phyloP scores from a whole-genome alignment of 805 yeast genomes.

The Teunomyces cretensis region DNA sequence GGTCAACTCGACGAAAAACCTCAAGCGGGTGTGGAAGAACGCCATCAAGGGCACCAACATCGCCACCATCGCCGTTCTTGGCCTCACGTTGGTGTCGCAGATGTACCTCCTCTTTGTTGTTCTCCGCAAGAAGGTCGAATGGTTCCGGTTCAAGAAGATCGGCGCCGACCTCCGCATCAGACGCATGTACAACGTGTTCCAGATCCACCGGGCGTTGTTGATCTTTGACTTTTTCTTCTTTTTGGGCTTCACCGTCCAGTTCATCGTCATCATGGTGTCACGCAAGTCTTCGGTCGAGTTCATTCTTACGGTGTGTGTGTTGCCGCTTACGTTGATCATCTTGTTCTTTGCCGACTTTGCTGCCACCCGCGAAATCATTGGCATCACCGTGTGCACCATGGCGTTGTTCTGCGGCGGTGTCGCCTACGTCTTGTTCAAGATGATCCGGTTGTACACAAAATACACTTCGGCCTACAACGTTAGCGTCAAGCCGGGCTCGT shows the following conservation, averaged over 20 bases:
- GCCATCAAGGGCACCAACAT: constrained; percentile 41
- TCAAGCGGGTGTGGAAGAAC: constrained; percentile 25
- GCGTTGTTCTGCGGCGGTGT: constrained; percentile 37
- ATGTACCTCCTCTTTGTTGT: constrained; percentile 25
- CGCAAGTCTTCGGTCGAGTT: constrained; percentile 41
- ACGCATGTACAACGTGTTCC: constrained; percentile 36
- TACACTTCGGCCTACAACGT: constrained; percentile 34
- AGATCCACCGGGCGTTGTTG: constrained; percentile 38
- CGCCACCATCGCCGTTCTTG: constrained; percentile 43
- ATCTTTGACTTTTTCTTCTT: constrained; percentile 48
- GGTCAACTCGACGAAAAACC: constrained; percentile 13
- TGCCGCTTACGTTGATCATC: constrained; percentile 43
- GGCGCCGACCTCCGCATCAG: constrained; percentile 47
- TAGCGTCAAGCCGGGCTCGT: constrained; percentile 28
- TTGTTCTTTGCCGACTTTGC: constrained; percentile 37
- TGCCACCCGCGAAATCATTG: constrained; percentile 31
- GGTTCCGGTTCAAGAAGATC: constrained; percentile 48
- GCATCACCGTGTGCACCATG: constrained; percentile 26
- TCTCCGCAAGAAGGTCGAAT: constrained; percentile 41
- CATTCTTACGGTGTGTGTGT: constrained; percentile 44
- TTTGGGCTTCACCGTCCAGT: constrained; percentile 50
- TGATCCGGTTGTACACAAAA: constrained; percentile 44
- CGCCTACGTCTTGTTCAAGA: constrained; percentile 48
- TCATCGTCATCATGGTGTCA: constrained; percentile 43
- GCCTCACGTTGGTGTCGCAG: constrained; percentile 32